Evolutionary conservation across 192 early-diverging fungal species (phyloP), one percentile per base, ranked within the genome.

Genomic region (Coemansia sp.): DNA sequence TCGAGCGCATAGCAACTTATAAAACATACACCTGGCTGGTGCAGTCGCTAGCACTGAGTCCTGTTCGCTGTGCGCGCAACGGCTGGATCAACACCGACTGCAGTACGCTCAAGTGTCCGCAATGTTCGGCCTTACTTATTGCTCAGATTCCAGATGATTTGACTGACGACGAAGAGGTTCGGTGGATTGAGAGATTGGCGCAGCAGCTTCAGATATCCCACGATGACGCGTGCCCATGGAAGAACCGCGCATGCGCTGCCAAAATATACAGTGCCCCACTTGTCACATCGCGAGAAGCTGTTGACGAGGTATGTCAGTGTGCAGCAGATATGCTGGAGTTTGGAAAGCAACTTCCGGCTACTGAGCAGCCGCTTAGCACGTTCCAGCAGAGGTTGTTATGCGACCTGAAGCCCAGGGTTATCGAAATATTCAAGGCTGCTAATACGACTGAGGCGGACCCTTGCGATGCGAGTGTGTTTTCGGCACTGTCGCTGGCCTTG

Each of bases 21-120:
- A 72, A 76, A 65, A 75, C 75, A 57, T 69, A 76, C 49, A 79
- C 73, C 2, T 83, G 82, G 82, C 70, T 73, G 14, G 71, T 72
- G 14, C 69, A 76, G 55, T 71, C 76, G 54, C 56, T 58, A 8
- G 19, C 15, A 25, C 58, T 83, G 47, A 78, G 64, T 50, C 82
- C 82, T 1, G 76, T 76, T 5, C 61, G 63, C 41, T 83, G 82
- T 38, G 71, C 73, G 7, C 76, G 72, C 17, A 76, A 71, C 39
- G 82, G 82, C 35, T 83, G 82, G 82, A 54, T 71, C 38, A 83
- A 83, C 49, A 25, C 57, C 17, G 76, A 73, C 58, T 75, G 66
- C 56, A 71, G 70, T 41, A 83, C 73, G 48, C 63, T 83, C 19
- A 63, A 63, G 38, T 83, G 82, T 53, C 59, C 65, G 35, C 25